Percentiles rank a stretch among this genome's conserved stretches.
Conservation (phyloP, 2,329 filamentous ascomycete species). For the Aspergillus terreus region DNA sequence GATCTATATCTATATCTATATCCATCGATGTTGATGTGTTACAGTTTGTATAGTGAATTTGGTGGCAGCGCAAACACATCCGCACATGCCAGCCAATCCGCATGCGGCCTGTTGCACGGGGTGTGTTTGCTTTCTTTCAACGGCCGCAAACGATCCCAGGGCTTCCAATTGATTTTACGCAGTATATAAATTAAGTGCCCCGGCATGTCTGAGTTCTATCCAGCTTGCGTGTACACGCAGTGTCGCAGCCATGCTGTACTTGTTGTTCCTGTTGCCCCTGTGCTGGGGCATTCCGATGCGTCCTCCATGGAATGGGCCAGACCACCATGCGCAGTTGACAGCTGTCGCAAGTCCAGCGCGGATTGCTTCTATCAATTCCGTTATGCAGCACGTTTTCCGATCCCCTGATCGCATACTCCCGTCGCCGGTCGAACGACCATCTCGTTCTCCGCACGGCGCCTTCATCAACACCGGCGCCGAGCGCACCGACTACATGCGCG, state of each 20-base stretch:
- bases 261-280: background rate
- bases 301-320: background rate
- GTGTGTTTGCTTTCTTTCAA: background rate
- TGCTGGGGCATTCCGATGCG: background rate
- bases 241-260: background rate
- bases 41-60: background rate
- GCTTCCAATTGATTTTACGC: background rate
- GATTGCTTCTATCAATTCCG: too few species aligned
- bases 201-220: background rate
- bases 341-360: too few species aligned
- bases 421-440: background rate
- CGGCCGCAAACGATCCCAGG: background rate
- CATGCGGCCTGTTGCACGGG: conserved; percentile 7
- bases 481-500: conserved; percentile 1
- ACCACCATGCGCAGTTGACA: too few species aligned
- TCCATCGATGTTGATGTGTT: background rate
- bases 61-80: background rate
- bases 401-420: too few species aligned
- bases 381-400: too few species aligned
- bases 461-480: background rate
- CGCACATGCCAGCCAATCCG: conserved; percentile 6
- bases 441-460: background rate
- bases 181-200: too few species aligned
- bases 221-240: background rate
- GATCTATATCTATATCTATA: too few species aligned